Conservation (phyloP, 225 moss, liverwort and hornwort species). For the Pseudoscleropodium purum region DNA sequence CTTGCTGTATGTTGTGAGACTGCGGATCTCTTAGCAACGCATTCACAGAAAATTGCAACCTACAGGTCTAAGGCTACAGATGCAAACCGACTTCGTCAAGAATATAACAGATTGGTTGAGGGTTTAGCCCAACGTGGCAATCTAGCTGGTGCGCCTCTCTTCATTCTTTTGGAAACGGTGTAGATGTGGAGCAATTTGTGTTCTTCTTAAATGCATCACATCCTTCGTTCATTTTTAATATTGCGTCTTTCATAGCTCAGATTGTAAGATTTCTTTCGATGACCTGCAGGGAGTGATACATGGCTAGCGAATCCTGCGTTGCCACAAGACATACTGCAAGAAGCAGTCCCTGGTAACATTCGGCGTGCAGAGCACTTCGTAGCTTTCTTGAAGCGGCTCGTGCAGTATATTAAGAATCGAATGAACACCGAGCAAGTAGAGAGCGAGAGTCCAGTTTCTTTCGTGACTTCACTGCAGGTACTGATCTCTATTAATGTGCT, state of each 20-base stretch:
- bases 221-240: background rate
- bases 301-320: constrained; percentile 96
- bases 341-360: constrained; percentile 97
- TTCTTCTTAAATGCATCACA: background rate
- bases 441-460: constrained; percentile 96
- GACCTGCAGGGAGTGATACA: constrained; percentile 67
- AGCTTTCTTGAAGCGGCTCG: constrained; percentile 81
- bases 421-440: constrained; percentile 87
- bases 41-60: constrained; percentile 2
- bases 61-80: constrained; percentile 96
- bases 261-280: background rate
- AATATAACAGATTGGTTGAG: constrained; percentile 91
- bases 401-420: constrained; percentile 76
- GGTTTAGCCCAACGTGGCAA: constrained; percentile 94
- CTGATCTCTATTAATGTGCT: background rate
- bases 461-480: constrained; percentile 69
- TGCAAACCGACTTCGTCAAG: constrained; percentile 81
- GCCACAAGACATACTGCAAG: constrained; percentile 84
- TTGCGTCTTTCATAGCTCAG: background rate
- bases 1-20: background rate
- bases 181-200: background rate
- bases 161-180: background rate
- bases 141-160: constrained; percentile 40
- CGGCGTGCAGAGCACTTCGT: constrained; percentile 98
- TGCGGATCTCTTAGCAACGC: background rate